Percentiles rank a stretch among this genome's conserved stretches.
Conservation (phyloP, 805 yeast species). For the Hanseniaspora jakobsenii region DNA sequence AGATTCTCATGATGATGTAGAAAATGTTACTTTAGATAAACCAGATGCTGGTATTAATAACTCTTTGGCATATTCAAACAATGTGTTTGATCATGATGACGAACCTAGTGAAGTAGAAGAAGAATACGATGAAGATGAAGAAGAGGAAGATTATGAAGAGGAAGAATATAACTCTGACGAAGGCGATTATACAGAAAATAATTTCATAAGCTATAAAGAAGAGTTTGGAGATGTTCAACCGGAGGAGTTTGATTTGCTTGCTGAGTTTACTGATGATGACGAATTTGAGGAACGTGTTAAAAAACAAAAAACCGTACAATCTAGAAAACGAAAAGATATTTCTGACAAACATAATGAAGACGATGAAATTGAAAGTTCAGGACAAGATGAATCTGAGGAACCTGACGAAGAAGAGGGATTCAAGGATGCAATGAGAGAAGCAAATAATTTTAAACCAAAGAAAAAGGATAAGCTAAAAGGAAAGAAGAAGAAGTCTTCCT, state of each 20-base stretch:
- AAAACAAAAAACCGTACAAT: conserved; percentile 26
- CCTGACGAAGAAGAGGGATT: conserved; percentile 33
- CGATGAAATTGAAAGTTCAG: conserved; percentile 44
- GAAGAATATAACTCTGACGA: conserved; percentile 24
- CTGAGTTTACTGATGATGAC: conserved; percentile 27
- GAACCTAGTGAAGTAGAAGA: not conserved
- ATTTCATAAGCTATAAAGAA: conserved; percentile 14
- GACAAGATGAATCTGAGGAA: conserved; percentile 18
- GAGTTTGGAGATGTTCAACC: conserved; percentile 17
- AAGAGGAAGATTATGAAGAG: conserved; percentile 20
- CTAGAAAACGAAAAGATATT: conserved; percentile 21
- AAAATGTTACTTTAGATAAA: too few relatives aligned
- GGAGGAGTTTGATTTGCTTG: conserved; percentile 31
- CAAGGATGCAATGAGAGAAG: conserved; percentile 54
- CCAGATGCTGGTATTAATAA: too few relatives aligned
- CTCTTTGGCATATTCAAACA: too few relatives aligned
- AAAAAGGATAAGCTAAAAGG: conserved; percentile 23
- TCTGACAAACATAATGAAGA: conserved; percentile 23
- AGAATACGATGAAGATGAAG: not conserved
- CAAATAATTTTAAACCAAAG: conserved; percentile 48
- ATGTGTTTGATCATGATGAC: not conserved
- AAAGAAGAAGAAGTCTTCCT: conserved; percentile 28
- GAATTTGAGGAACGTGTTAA: conserved; percentile 18
- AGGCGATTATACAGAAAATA: conserved; percentile 16
- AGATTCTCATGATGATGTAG: too few relatives aligned